Evolutionary conservation across 2,329 filamentous ascomycete species (phyloP).

Genomic region (Aspergillus sp.): DNA sequence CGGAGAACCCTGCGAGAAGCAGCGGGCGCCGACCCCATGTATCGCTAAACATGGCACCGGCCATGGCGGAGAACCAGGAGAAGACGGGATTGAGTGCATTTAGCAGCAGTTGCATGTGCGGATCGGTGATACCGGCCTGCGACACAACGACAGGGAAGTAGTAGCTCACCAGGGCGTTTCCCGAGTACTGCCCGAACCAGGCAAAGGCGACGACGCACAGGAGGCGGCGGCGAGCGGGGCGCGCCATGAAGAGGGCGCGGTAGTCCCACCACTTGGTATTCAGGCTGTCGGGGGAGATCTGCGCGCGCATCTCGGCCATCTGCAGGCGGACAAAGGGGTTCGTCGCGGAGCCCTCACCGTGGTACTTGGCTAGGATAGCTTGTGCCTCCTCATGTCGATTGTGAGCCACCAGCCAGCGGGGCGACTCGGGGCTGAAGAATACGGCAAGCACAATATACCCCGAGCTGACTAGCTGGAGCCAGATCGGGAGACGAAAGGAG

Average conservation of each 20-base stretch:
- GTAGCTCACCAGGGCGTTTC: not conserved
- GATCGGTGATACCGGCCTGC: not conserved
- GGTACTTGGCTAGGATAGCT: constrained; percentile 60
- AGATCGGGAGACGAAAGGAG: not conserved
- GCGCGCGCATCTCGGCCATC: constrained; percentile 36
- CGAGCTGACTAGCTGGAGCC: not conserved
- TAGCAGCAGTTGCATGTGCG: not conserved
- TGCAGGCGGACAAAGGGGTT: constrained; percentile 38
- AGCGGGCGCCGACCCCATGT: not conserved
- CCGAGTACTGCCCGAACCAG: constrained; percentile 41
- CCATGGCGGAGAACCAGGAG: not conserved
- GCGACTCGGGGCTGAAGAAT: constrained; percentile 64
- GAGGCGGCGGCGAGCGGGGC: constrained; percentile 54
- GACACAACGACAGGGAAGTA: not conserved
- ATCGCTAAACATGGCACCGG: not conserved
- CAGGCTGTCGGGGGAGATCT: constrained; percentile 24
- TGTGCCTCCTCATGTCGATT: constrained; percentile 61
- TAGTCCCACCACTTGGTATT: constrained; percentile 67
- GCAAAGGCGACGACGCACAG: constrained; percentile 53
- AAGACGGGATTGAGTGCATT: not conserved
- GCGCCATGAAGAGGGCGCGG: constrained; percentile 56
- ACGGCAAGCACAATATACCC: constrained; percentile 45
- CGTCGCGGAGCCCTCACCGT: constrained; percentile 53
- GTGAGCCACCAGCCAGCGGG: constrained; percentile 65
- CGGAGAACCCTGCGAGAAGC: not conserved